Evolutionary conservation across 371 early-diverging fungal genomes (phyloP), one percentile per base, ranked within the genome.

Genomic region (Chytridium lagenaria): DNA sequence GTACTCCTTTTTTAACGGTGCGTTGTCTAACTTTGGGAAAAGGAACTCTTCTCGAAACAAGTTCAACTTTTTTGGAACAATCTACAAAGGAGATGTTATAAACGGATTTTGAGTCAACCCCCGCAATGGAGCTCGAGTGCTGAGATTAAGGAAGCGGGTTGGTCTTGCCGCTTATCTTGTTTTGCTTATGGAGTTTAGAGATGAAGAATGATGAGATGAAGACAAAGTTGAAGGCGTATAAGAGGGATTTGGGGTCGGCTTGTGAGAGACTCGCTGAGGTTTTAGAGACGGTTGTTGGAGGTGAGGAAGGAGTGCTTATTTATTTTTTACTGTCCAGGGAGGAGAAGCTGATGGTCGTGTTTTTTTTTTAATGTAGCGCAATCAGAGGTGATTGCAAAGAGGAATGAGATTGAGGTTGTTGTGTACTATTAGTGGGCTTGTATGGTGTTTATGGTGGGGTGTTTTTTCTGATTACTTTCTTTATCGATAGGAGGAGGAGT

Each of bases 31-130:
- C 1, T 61, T 33, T 63, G 16, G 12, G n/a, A 2, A 33, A 49
- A 51, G 85, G 86, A 84, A 39, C 82, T 85, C 30, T 87, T 89
- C 59, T 77, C 82, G 23, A 86, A 86, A 73, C 75, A 84, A 85
- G 64, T 85, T 86, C 71, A 83, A 82, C 68, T 87, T 81, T 65
- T 75, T 87, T 16, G n/a, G 89, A 89, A 77, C 84, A 84, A 72
- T 79, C 83, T 15, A 82, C 89, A 19, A 89, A 89, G 70, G 87
- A 87, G 61, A 76, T 76, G 59, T 87, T 55, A 50, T 89, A 26
- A 78, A 76, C 74, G 78, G 23, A 77, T 86, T 59, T 69, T 85
- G 69, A 72, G 75, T 22, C 74, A 83, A 16, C 79, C 86, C 1
- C 12, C 28, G 0, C 50, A 52, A 52, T 76, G 74, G 65, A 39